These are phyloP conservation scores for Phoma sp. DNA, from an alignment of 2,329 filamentous ascomycete species.

Conservation along the genomic window DNA sequence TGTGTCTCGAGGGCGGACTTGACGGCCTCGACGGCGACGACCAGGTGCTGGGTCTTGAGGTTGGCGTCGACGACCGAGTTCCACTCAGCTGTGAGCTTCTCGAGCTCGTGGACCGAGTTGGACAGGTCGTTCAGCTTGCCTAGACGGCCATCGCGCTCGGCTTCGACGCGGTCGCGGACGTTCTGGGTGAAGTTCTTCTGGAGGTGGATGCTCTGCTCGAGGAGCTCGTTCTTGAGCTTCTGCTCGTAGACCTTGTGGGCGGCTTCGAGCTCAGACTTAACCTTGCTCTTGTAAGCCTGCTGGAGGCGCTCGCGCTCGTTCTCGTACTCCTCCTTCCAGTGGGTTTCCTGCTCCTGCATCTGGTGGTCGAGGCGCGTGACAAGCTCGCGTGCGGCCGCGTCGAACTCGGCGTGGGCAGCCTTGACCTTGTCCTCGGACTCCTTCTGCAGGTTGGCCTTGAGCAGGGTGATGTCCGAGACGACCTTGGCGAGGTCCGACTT, in stretches of 20 bases:
- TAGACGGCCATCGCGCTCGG: conserved; percentile 85
- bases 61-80: conserved; percentile 89
- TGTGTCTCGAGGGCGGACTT: conserved; percentile 81
- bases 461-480: conserved; percentile 75
- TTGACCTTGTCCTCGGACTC: conserved; percentile 78
- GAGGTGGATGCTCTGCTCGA: conserved; percentile 88
- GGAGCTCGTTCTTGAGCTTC: conserved; percentile 81
- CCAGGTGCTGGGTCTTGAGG: conserved; percentile 92
- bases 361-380: conserved; percentile 84
- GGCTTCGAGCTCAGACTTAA: conserved; percentile 79
- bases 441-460: conserved; percentile 74
- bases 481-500: conserved; percentile 83
- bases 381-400: conserved; percentile 85
- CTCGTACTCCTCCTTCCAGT: conserved; percentile 89
- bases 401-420: conserved; percentile 77
- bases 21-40: conserved; percentile 94
- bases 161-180: conserved; percentile 82
- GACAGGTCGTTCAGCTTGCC: conserved; percentile 85
- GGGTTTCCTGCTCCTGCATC: conserved; percentile 79
- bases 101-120: conserved; percentile 79
- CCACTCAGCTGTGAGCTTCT: conserved; percentile 87
- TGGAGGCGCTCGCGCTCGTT: conserved; percentile 82
- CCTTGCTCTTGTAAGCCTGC: conserved; percentile 78
- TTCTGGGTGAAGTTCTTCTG: conserved; percentile 84
- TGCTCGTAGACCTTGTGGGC: conserved; percentile 83